Conservation (phyloP, 257 asterid genomes). For the Solanum microdontum region DNA sequence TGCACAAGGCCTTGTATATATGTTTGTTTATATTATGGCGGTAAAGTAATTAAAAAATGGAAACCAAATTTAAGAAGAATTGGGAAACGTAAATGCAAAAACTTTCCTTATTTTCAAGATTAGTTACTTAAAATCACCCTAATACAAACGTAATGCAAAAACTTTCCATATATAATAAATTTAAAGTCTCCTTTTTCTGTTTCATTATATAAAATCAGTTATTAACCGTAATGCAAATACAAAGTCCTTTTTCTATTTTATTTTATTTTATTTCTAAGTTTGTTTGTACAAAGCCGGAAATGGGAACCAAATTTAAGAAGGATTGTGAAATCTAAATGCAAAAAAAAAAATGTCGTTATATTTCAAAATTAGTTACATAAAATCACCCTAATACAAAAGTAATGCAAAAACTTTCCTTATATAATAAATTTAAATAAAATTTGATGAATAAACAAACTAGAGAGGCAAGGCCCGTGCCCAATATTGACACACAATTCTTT, state of each 20-base stretch:
- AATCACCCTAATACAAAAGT: not conserved
- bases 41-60: not conserved
- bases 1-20: not conserved
- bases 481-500: no score
- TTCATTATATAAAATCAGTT: no score
- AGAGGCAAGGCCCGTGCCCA: no score
- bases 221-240: no score
- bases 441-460: not conserved
- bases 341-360: not conserved
- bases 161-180: not conserved
- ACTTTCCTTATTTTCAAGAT: not conserved
- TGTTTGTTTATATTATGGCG: not conserved
- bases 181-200: no score
- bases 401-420: not conserved
- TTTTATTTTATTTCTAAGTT: no score
- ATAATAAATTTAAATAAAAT: not conserved
- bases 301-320: not conserved
- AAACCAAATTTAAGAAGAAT: not conserved
- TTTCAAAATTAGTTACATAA: not conserved
- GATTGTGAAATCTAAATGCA: not conserved
- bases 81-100: not conserved
- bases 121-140: not conserved
- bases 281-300: no score
- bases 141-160: not conserved
- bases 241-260: no score